Percentiles rank a stretch among this genome's conserved stretches.
Evolutionary conservation across 208 protist genomes (phyloP).

Genomic region (Wallacemonas sp.): DNA sequence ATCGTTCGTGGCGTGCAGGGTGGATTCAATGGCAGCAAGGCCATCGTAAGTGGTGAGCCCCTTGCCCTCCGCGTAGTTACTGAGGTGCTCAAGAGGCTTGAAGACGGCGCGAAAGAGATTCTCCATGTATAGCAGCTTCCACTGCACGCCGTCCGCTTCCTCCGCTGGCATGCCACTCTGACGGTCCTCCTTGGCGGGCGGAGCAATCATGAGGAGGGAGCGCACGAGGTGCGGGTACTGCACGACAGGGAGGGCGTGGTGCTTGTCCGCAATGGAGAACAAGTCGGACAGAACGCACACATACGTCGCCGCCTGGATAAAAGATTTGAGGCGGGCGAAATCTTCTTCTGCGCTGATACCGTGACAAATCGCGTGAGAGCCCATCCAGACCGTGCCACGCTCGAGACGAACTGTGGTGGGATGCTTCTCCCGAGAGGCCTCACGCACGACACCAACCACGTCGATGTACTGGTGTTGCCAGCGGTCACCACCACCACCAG

Average conservation of each 20-base stretch:
- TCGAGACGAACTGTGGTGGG: constrained; percentile 29
- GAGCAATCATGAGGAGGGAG: constrained; percentile 27
- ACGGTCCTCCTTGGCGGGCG: constrained; percentile 7
- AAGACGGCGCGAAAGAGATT: constrained; percentile 43
- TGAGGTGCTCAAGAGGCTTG: constrained; percentile 27
- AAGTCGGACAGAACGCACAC: constrained; percentile 47
- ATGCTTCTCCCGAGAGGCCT: constrained; percentile 20
- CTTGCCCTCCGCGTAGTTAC: constrained; percentile 25
- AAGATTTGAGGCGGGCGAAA: constrained; percentile 55
- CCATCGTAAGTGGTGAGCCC: constrained; percentile 28
- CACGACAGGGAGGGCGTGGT: constrained; percentile 22
- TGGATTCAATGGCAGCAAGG: constrained; percentile 43
- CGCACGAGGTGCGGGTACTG: constrained; percentile 61
- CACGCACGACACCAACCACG: constrained; percentile 38
- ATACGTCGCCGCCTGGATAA: constrained; percentile 61
- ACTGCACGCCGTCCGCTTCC: not conserved
- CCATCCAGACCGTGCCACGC: constrained; percentile 39
- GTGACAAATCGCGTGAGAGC: constrained; percentile 32
- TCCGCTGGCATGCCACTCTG: not conserved
- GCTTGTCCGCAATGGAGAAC: constrained; percentile 29
- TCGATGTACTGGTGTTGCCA: constrained; percentile 32
- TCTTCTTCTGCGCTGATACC: constrained; percentile 21
- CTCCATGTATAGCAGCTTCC: constrained; percentile 43
- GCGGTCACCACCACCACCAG: not conserved
- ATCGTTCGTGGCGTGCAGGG: constrained; percentile 47